Percentiles rank a stretch among this genome's conserved stretches.
These are phyloP conservation scores for Wickerhamiella nectarea DNA, from an alignment of 805 yeast species.

Conservation along the genomic window DNA sequence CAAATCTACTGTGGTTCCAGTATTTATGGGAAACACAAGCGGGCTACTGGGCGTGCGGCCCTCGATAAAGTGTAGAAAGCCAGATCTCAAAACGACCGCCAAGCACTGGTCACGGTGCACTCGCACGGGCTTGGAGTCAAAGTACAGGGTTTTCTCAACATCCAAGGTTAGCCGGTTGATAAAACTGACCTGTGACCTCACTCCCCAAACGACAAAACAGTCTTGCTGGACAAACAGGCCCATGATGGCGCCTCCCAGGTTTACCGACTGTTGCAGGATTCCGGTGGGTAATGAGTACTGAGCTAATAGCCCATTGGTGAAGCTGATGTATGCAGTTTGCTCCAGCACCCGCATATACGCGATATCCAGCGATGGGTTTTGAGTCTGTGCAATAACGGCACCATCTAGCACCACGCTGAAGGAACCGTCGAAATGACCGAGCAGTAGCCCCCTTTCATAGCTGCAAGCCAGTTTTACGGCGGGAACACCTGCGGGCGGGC, in stretches of 20 bases:
- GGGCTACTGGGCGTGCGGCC: not conserved
- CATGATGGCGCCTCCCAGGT: not conserved
- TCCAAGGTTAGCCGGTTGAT: constrained; percentile 8
- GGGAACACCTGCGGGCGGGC: not conserved
- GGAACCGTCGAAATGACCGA: constrained; percentile 8
- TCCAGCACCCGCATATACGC: constrained; percentile 1
- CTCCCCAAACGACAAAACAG: constrained; percentile 8
- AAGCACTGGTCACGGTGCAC: constrained; percentile 2
- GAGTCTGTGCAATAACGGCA: not conserved
- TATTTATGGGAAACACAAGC: not conserved
- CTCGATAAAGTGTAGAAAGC: constrained; percentile 6
- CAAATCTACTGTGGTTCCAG: not conserved
- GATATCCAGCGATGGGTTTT: constrained; percentile 1
- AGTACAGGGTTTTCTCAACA: not conserved
- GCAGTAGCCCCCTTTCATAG: constrained; percentile 1
- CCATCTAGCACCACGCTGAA: constrained; percentile 1
- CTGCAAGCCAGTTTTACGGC: not conserved
- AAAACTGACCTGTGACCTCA: not conserved
- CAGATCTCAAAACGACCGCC: constrained; percentile 5
- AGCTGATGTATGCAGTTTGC: constrained; percentile 3
- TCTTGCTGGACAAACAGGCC: constrained; percentile 4
- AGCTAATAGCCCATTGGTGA: constrained; percentile 2
- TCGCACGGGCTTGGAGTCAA: constrained; percentile 8
- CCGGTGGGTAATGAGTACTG: constrained; percentile 8
- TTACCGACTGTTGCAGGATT: not conserved